Evolutionary conservation across 2,329 filamentous ascomycete species (phyloP), one percentile per base, ranked within the genome.

Genomic region (Pseudogymnoascus sp.): DNA sequence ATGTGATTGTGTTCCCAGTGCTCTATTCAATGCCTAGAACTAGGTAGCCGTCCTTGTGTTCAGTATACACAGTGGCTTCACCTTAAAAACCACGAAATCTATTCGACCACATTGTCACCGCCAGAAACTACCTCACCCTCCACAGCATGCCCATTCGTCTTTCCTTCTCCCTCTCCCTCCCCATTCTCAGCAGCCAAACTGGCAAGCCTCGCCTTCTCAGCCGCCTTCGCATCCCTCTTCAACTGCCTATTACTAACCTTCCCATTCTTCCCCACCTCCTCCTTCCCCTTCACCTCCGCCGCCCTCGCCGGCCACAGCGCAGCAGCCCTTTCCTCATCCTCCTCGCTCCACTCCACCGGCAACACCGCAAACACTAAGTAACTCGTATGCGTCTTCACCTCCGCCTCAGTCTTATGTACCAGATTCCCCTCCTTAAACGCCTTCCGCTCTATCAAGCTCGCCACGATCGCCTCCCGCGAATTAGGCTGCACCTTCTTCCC

Each of bases 311-410:
- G 85, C 83, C 86, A 91, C 67, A 81, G 84, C 62, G 82, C 79
- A 67, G 82, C 77, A 61, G 87, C 86, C 31, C 81, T 81, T 34
- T 82, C 82, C 76, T 99, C 95, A 68, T 96, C 91, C 65, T 89
- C 89, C 37, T 85, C 87, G 0, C 80, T 87, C 95, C 95, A 99
- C 66, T 90, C 87, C 47, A 86, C 82, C n/a, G 95, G 93, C 65
- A 99, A 77, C 2, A 95, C 79, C 0, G 95, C 95, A 77, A 99
- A 99, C 4, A 96, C 89, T 4, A 99, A 82, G 74, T 99, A 99
- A n/a, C 90, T 95, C 0, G 95, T 99, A 76, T 99, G 95, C 6
- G 90, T 95, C 81, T 96, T 97, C 65, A 97, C 78, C 71, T 99
- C 95, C 0, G 86, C 79, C 77, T 99, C 95, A 0, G 90, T 86